Conservation (phyloP, 768 basidiomycete species). For the Neoboletus subvelutipes region DNA sequence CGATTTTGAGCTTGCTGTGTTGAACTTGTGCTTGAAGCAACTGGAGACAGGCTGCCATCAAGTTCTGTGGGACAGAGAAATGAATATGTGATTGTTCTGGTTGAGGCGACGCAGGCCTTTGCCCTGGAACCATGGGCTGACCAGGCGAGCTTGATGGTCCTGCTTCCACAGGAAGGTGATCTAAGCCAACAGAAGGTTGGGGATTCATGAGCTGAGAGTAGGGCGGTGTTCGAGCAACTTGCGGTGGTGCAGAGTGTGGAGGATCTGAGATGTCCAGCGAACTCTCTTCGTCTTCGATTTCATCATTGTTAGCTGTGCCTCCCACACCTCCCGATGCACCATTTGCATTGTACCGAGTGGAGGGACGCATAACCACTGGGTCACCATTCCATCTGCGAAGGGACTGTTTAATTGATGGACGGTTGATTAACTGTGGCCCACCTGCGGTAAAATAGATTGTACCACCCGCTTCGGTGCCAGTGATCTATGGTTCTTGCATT, state of each 20-base stretch:
- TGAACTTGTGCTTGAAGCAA: constrained; percentile 67
- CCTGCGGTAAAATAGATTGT: constrained; percentile 69
- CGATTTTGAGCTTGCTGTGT: constrained; percentile 67
- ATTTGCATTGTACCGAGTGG: constrained; percentile 37
- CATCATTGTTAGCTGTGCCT: constrained; percentile 40
- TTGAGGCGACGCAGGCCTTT: constrained; percentile 15
- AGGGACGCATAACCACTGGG: constrained; percentile 55
- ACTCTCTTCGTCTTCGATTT: constrained; percentile 52
- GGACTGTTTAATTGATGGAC: constrained; percentile 2
- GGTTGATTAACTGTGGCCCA: constrained; percentile 25
- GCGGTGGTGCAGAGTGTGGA: constrained; percentile 30
- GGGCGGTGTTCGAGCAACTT: constrained; percentile 21
- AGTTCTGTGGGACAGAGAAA: constrained; percentile 53
- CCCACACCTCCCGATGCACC: constrained; percentile 28
- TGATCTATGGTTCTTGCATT: constrained; percentile 73
- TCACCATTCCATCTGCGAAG: constrained; percentile 61
- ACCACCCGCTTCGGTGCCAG: constrained; percentile 80
- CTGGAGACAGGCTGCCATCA: constrained; percentile 57
- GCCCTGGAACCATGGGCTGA: constrained; percentile 12
- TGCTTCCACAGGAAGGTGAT: constrained; percentile 20
- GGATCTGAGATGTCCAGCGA: constrained; percentile 43
- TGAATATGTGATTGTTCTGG: constrained; percentile 46
- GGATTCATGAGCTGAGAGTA: constrained; percentile 20
- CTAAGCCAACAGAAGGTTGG: constrained; percentile 14
- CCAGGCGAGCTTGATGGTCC: constrained; percentile 19